Percentiles rank a stretch among this genome's conserved stretches.
phyloP scores from a whole-genome alignment of 106 monocot genomes.

The Allium cepa region DNA sequence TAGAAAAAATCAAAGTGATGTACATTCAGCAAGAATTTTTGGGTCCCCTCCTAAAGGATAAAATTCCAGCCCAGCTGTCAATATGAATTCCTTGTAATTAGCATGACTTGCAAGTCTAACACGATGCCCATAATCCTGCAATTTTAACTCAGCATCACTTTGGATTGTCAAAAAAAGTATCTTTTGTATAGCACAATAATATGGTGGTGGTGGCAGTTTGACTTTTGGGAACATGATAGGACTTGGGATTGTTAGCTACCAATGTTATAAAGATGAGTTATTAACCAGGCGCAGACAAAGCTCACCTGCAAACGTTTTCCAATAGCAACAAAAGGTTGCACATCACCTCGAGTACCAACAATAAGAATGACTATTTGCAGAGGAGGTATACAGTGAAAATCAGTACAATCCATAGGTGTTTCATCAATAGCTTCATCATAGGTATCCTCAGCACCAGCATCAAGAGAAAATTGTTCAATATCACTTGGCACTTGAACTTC shows the following conservation, averaged over 20 bases:
- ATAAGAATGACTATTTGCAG: constrained; percentile 96
- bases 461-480: constrained; percentile 34
- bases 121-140: constrained; percentile 91
- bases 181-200: too few species aligned
- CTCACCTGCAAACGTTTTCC: constrained; percentile 92
- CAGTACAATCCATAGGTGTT: constrained; percentile 42
- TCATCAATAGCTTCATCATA: constrained; percentile 41
- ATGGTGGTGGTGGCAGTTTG: too few species aligned
- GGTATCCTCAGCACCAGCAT: constrained; percentile 28
- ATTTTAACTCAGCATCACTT: constrained; percentile 8
- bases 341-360: constrained; percentile 96
- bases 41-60: constrained; percentile 96
- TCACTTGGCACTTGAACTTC: constrained; percentile 71
- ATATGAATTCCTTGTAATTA: constrained; percentile 93
- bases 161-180: background rate
- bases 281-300: background rate
- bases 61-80: constrained; percentile 91
- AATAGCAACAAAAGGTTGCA: constrained; percentile 96
- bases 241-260: background rate
- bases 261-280: background rate
- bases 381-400: constrained; percentile 43
- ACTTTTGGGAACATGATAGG: background rate
- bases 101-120: constrained; percentile 95
- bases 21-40: constrained; percentile 90
- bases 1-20: background rate